Percentiles rank a stretch among this genome's conserved stretches.
These are phyloP conservation scores for Sordariomycetes sp. DNA, from an alignment of 2,329 filamentous ascomycete genomes.

Conservation along the genomic window DNA sequence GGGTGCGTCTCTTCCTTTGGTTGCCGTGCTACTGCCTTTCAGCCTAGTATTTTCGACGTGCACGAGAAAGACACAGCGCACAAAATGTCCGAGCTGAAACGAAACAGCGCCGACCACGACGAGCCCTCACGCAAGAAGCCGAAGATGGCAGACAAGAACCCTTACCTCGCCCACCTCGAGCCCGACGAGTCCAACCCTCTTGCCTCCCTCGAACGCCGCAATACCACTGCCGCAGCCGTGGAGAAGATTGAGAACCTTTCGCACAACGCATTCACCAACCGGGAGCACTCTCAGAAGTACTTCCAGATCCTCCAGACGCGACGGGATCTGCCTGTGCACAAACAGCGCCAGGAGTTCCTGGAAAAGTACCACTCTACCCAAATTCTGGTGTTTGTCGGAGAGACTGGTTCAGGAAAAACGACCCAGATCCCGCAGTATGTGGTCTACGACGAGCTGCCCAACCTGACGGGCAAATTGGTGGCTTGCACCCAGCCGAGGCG, in stretches of 20 bases:
- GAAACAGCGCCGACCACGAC: slow-evolving; percentile 33
- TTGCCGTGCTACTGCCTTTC: too few relatives aligned
- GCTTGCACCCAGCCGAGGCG: slow-evolving; percentile 96
- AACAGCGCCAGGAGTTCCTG: slow-evolving; percentile 90
- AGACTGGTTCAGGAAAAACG: slow-evolving; percentile 98
- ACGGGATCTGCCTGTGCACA: slow-evolving; percentile 81
- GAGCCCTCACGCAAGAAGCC: slow-evolving; percentile 32
- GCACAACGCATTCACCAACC: slow-evolving; percentile 76
- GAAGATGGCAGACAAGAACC: slow-evolving; percentile 46
- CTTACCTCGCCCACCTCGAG: slow-evolving; percentile 88
- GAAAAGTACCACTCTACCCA: slow-evolving; percentile 87
- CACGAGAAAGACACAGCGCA: too few relatives aligned
- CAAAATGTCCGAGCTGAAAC: slow-evolving; percentile 32
- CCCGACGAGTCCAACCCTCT: slow-evolving; percentile 39
- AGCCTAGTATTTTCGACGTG: too few relatives aligned
- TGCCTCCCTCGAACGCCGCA: slow-evolving; percentile 62
- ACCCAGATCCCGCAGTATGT: slow-evolving; percentile 99
- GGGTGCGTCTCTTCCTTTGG: too few relatives aligned
- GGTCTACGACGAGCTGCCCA: slow-evolving; percentile 90
- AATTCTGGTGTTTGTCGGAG: slow-evolving; percentile 96
- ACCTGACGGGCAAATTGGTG: slow-evolving; percentile 77
- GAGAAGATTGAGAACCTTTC: slow-evolving; percentile 68
- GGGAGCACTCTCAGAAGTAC: slow-evolving; percentile 71
- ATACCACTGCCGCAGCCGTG: slow-evolving; percentile 71
- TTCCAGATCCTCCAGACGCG: slow-evolving; percentile 80